A percentile compares a stretch with the other conserved stretches of the same genome.
These are phyloP conservation scores for Diplodia seriata DNA, from an alignment of 2,329 filamentous ascomycete species.

Conservation along the genomic window DNA sequence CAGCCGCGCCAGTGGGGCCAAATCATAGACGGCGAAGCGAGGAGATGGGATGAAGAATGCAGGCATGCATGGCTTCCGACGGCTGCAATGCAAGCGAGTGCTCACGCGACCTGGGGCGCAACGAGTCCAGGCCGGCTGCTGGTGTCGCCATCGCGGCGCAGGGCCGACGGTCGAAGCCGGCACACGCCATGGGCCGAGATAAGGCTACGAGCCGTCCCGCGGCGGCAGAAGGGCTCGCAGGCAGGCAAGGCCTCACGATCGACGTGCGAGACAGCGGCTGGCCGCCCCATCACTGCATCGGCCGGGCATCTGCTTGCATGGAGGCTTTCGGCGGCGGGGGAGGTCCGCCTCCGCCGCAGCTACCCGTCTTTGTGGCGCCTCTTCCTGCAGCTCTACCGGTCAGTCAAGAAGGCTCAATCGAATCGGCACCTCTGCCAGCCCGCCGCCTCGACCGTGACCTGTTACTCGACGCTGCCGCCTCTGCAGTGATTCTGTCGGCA, in stretches of 20 bases:
- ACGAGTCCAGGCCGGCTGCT: not conserved
- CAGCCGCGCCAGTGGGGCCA: not conserved
- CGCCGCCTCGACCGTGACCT: constrained; percentile 10
- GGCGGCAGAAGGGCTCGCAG: constrained; percentile 14
- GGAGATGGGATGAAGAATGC: constrained; percentile 3
- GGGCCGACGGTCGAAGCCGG: constrained; percentile 1
- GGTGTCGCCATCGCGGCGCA: not conserved
- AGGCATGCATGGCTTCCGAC: constrained; percentile 20
- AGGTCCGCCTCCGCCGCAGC: constrained; percentile 1
- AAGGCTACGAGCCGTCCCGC: constrained; percentile 31
- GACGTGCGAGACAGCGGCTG: constrained; percentile 27
- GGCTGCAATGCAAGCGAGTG: constrained; percentile 26
- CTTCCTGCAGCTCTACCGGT: constrained; percentile 27
- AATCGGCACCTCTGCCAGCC: constrained; percentile 25
- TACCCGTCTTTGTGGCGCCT: constrained; percentile 15
- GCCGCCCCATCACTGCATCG: constrained; percentile 20
- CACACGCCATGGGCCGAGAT: constrained; percentile 28
- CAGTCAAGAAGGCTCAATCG: constrained; percentile 24
- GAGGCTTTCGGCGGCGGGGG: not conserved
- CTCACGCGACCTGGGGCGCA: constrained; percentile 8
- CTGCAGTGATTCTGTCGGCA: constrained; percentile 6
- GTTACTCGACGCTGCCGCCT: constrained; percentile 24
- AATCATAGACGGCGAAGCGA: constrained; percentile 2
- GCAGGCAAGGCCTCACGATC: constrained; percentile 16
- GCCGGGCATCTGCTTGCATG: constrained; percentile 14